Evolutionary conservation across 106 monocot genomes (phyloP), one percentile per base, ranked within the genome.

Genomic region (Alisma plantagoaquatica): DNA sequence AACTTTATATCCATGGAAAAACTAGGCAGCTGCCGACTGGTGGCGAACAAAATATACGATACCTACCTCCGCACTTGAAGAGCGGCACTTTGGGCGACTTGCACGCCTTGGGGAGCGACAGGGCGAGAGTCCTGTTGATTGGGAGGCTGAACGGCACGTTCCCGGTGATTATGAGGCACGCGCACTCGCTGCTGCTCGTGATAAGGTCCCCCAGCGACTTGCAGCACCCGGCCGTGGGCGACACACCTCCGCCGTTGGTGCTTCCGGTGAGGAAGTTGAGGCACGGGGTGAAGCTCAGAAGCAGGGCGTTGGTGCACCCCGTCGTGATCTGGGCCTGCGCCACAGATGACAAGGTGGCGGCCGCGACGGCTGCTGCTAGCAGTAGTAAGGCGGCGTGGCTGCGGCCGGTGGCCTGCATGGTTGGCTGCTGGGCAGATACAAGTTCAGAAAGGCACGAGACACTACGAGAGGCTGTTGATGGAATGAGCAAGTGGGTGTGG

Each of bases 221-320:
- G 60, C 94, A 96, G 63, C 94, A 96, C 2, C 59, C 70, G 8
- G 65, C 11, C 1, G 81, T 81, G 4, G 84, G 88, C 10, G 81
- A 78, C 1, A 73, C 73, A 2, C 58, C 28, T 22, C 75, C 72
- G 11, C 84, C 77, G 49, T 87, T 80, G 33, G 63, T 83, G 69
- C 93, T 94, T 14, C 93, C 93, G 0, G 83, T 87, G 21, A 94
- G 29, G 67, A 31, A 94, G 58, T 80, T 83, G 33, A 94, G 29
- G 75, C 93, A 94, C 0, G 93, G 93, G 2, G 93, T 94, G 72
- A 94, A 84, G 70, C 61, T 87, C 29, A 32, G 77, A 21, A 87
- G 64, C 41, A 77, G 50, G 2, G 71, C 46, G 15, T 27, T 53
- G 14, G 92, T 83, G 70, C 87, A 93, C 2, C 79, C 64, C n/a